phyloP scores from a whole-genome alignment of 805 yeast species.

The Lipomyces sp. region DNA sequence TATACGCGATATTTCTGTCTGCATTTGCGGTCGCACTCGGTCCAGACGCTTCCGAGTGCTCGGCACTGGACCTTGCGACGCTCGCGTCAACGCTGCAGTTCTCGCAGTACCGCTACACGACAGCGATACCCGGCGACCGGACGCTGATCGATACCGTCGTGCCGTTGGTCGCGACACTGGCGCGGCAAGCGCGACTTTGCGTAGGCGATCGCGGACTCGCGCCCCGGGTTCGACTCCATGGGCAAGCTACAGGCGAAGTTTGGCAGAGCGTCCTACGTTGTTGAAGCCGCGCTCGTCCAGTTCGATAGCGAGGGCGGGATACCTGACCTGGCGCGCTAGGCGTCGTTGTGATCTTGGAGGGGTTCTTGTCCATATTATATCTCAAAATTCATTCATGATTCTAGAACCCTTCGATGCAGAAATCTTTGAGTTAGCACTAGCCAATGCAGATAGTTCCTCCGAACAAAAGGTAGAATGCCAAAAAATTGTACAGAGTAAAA shows the following conservation, averaged over 20 bases:
- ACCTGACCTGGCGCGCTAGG: slow-evolving; percentile 97
- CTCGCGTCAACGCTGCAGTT: slow-evolving; percentile 36
- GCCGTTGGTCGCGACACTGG: slow-evolving; percentile 71
- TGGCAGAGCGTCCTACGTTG: slow-evolving; percentile 79
- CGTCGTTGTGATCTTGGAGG: slow-evolving; percentile 56
- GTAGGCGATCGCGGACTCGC: slow-evolving; percentile 52
- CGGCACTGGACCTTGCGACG: slow-evolving; percentile 29
- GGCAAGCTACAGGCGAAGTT: slow-evolving; percentile 73
- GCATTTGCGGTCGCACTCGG: slow-evolving; percentile 36
- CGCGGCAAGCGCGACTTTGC: slow-evolving; percentile 53
- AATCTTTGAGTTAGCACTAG: no score
- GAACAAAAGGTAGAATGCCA: no score
- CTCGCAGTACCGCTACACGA: slow-evolving; percentile 77
- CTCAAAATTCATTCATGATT: no score
- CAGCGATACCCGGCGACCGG: slow-evolving; percentile 81
- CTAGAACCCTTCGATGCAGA: no score
- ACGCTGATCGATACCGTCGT: slow-evolving; percentile 84
- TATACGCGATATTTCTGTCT: slow-evolving; percentile 71
- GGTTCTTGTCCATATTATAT: slow-evolving; percentile 31
- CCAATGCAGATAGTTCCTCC: no score
- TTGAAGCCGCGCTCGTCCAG: slow-evolving; percentile 51
- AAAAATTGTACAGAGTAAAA: no score
- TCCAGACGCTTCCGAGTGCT: slow-evolving; percentile 5
- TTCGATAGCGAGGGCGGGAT: slow-evolving; percentile 48
- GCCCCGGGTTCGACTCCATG: slow-evolving; percentile 67